Percentiles rank a stretch among this genome's conserved stretches.
phyloP scores from a whole-genome alignment of 176 grass and related monocot species.

The Aegilops sharonensis region DNA sequence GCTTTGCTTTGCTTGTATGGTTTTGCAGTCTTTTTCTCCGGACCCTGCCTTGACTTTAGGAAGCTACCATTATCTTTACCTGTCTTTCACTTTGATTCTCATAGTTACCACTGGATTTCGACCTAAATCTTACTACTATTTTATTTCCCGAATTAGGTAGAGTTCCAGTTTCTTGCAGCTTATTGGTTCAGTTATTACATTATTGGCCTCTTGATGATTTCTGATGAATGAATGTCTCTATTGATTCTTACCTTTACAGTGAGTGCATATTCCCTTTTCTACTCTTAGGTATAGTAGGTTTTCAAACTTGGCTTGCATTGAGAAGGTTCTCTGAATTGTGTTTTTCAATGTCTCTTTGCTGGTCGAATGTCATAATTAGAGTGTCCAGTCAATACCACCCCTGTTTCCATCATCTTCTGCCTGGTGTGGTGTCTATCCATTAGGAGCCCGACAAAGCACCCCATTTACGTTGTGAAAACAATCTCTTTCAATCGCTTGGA shows the following conservation, averaged over 20 bases:
- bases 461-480: constrained; percentile 26
- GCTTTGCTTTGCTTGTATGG: constrained; percentile 14
- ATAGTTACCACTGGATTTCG: constrained; percentile 27
- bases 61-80: constrained; percentile 45
- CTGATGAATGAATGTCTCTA: neutral
- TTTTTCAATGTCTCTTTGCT: neutral
- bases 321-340: constrained; percentile 12
- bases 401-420: constrained; percentile 23
- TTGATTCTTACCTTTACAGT: neutral
- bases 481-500: constrained; percentile 33
- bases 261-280: neutral
- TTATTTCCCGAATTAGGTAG: neutral
- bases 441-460: neutral
- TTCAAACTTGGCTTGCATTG: neutral
- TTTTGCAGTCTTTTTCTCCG: constrained; percentile 40
- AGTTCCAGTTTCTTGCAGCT: constrained; percentile 5
- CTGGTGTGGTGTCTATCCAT: constrained; percentile 44
- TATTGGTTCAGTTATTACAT: constrained; percentile 1
- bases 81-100: constrained; percentile 30
- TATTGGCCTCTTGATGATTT: constrained; percentile 19
- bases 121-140: constrained; percentile 25
- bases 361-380: constrained; percentile 28
- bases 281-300: neutral
- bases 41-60: constrained; percentile 56
- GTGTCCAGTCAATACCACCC: constrained; percentile 2